A percentile compares a stretch with the other conserved stretches of the same genome.
phyloP scores from a whole-genome alignment of 78 protist species.

The Diacronema lutheri region DNA sequence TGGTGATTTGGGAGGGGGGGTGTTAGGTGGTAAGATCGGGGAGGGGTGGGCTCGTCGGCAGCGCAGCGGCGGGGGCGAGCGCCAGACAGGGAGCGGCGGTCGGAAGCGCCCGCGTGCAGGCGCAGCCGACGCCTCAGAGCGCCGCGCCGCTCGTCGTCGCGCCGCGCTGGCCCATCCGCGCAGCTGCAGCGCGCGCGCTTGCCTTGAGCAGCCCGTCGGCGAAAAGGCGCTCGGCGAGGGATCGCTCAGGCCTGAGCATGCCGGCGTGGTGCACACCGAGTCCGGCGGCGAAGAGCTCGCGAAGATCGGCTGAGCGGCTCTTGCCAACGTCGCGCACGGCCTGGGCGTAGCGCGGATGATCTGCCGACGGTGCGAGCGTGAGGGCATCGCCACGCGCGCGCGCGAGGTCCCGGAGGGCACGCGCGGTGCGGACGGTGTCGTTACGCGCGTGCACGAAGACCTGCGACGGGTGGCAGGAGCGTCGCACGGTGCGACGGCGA shows the following conservation, averaged over 20 bases:
- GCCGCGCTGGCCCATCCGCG: too few relatives aligned
- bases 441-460: constrained; percentile 96
- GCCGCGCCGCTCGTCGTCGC: too few relatives aligned
- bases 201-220: constrained; percentile 68
- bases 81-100: too few relatives aligned
- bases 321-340: not conserved
- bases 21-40: too few relatives aligned
- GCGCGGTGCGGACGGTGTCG: constrained; percentile 86
- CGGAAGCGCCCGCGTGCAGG: too few relatives aligned
- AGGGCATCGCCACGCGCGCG: not conserved
- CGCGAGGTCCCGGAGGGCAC: constrained; percentile 64
- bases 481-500: not conserved
- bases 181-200: too few relatives aligned
- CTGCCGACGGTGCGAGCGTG: not conserved
- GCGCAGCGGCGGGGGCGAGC: too few relatives aligned
- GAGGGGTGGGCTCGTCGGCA: too few relatives aligned
- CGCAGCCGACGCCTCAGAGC: too few relatives aligned
- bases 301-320: not conserved
- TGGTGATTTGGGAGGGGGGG: too few relatives aligned
- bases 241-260: constrained; percentile 85
- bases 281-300: not conserved
- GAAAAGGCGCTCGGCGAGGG: constrained; percentile 84
- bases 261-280: constrained; percentile 97
- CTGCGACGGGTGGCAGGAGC: constrained; percentile 87
- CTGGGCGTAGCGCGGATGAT: not conserved